A percentile compares a stretch with the other conserved stretches of the same genome.
phyloP scores from a whole-genome alignment of 129 eudicot species.

The Heracleum sosnowskyi region DNA sequence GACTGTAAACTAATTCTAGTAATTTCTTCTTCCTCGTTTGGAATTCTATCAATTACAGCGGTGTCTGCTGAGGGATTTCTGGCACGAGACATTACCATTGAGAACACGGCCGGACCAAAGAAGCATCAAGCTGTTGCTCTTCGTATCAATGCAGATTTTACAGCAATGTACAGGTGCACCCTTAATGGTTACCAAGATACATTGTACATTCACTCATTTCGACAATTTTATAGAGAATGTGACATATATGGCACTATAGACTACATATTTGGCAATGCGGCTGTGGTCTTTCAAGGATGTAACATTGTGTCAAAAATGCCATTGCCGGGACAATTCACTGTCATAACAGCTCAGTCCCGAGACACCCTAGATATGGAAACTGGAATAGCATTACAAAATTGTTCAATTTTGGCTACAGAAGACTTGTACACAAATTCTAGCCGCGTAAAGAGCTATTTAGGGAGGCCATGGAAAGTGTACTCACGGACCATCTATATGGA shows the following conservation, averaged over 20 bases:
- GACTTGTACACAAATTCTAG: slow-evolving; percentile 38
- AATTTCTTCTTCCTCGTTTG: background rate
- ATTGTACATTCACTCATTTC: slow-evolving; percentile 68
- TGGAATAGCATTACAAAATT: slow-evolving; percentile 71
- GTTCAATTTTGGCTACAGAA: slow-evolving; percentile 53
- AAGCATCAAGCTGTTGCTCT: slow-evolving; percentile 94
- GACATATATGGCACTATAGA: slow-evolving; percentile 80
- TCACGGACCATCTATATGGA: slow-evolving; percentile 58
- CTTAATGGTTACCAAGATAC: slow-evolving; percentile 77
- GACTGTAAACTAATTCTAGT: background rate
- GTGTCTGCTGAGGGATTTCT: slow-evolving; percentile 87
- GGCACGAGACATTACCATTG: slow-evolving; percentile 73
- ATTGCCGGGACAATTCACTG: slow-evolving; percentile 66
- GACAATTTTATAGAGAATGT: slow-evolving; percentile 87
- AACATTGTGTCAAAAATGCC: slow-evolving; percentile 68
- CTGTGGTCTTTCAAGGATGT: slow-evolving; percentile 70
- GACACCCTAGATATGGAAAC: slow-evolving; percentile 49
- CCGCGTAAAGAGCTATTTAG: slow-evolving; percentile 50
- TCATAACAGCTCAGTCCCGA: slow-evolving; percentile 75
- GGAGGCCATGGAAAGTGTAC: slow-evolving; percentile 77
- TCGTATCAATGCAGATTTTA: slow-evolving; percentile 63
- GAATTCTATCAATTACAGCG: slow-evolving; percentile 33
- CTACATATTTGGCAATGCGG: slow-evolving; percentile 89
- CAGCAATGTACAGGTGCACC: slow-evolving; percentile 66
- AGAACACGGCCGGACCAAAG: slow-evolving; percentile 68